Conservation (phyloP, 129 eudicot genomes). For the Tagetes erecta region DNA sequence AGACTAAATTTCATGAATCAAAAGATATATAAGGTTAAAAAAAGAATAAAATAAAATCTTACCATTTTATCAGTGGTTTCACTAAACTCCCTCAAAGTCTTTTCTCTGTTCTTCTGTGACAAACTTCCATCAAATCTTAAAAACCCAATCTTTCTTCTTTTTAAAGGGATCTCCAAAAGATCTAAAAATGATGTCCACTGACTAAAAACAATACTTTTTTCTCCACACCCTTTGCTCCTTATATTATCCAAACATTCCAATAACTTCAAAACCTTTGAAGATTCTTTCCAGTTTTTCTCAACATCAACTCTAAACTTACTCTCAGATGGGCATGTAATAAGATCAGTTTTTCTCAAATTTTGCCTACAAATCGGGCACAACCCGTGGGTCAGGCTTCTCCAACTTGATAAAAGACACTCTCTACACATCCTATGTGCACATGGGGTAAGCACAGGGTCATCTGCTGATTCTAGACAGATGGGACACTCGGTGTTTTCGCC, state of each 20-base stretch:
- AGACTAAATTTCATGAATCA: not conserved
- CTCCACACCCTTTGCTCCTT: constrained; percentile 50
- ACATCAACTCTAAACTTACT: constrained; percentile 63
- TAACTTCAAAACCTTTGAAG: constrained; percentile 66
- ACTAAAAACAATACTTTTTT: constrained; percentile 80
- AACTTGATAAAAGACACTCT: constrained; percentile 77
- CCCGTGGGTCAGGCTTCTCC: constrained; percentile 61
- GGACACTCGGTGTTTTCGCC: constrained; percentile 83
- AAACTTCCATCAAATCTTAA: constrained; percentile 82
- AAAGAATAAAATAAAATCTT: not conserved
- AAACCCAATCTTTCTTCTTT: constrained; percentile 53
- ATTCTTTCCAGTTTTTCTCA: constrained; percentile 78
- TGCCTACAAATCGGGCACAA: constrained; percentile 82
- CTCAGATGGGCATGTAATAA: constrained; percentile 74
- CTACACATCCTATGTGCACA: constrained; percentile 92
- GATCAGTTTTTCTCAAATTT: constrained; percentile 49
- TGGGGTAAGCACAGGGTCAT: constrained; percentile 82
- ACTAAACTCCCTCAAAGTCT: constrained; percentile 69
- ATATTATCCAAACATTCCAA: constrained; percentile 61
- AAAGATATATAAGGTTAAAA: not conserved
- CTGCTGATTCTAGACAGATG: constrained; percentile 86
- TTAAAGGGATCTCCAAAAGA: constrained; percentile 73
- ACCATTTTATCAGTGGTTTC: constrained; percentile 71
- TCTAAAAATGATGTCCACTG: constrained; percentile 93
- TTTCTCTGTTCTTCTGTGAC: constrained; percentile 65